These are phyloP conservation scores for Umbilicus rupestris DNA, from an alignment of 164 flowering plant genomes.

Conservation along the genomic window DNA sequence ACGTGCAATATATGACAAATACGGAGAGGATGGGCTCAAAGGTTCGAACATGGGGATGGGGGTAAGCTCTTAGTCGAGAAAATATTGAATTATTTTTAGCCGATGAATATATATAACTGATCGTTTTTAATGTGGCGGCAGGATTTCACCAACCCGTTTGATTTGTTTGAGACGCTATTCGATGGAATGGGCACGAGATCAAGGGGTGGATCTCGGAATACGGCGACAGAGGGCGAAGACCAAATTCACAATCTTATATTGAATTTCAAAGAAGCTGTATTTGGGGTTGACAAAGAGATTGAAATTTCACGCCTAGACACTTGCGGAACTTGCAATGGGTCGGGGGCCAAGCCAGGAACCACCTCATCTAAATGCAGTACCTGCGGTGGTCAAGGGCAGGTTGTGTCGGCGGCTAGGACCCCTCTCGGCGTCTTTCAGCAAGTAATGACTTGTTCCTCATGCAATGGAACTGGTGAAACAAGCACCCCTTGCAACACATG, in stretches of 20 bases:
- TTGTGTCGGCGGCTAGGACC: slow-evolving; percentile 69
- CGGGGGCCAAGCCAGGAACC: slow-evolving; percentile 92
- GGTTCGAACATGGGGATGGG: slow-evolving; percentile 82
- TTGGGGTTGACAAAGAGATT: slow-evolving; percentile 88
- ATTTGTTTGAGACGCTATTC: slow-evolving; percentile 73
- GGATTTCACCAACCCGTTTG: slow-evolving; percentile 91
- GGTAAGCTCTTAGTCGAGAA: slow-evolving; percentile 37
- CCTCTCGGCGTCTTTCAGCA: slow-evolving; percentile 89
- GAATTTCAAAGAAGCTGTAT: slow-evolving; percentile 82
- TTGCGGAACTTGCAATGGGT: slow-evolving; percentile 80
- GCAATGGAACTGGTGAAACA: slow-evolving; percentile 72
- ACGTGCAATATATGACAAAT: slow-evolving; percentile 76
- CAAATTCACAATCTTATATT: slow-evolving; percentile 60
- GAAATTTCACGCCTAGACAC: slow-evolving; percentile 73
- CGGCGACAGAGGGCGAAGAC: slow-evolving; percentile 77
- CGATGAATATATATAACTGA: neutral
- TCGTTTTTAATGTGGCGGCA: slow-evolving; percentile 22
- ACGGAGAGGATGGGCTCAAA: slow-evolving; percentile 94
- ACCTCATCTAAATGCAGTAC: slow-evolving; percentile 56
- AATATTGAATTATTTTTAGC: neutral
- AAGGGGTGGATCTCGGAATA: slow-evolving; percentile 43
- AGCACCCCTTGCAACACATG: slow-evolving; percentile 78
- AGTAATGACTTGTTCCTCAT: slow-evolving; percentile 76
- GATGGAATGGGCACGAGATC: slow-evolving; percentile 56
- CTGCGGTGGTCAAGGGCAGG: slow-evolving; percentile 96